Evolutionary conservation across 2,329 filamentous ascomycete genomes (phyloP).

Genomic region (Mycosphaerella sp.): DNA sequence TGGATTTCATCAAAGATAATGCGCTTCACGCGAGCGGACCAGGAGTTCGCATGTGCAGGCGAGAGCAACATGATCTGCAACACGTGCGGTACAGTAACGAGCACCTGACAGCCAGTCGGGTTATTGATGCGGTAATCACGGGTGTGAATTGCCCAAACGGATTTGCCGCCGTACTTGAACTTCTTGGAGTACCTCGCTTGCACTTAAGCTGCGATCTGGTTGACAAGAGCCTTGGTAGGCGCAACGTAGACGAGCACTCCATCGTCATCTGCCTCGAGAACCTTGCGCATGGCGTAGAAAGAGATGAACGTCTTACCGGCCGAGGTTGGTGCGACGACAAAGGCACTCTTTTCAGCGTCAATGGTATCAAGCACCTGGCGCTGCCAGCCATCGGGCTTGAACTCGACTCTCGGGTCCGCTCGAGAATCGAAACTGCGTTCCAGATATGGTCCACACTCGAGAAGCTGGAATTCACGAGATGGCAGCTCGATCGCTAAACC

Average conservation of each 20-base stretch:
- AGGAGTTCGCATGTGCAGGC: constrained; percentile 58
- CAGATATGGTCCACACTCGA: constrained; percentile 65
- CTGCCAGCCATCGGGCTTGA: constrained; percentile 72
- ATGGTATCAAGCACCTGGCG: constrained; percentile 65
- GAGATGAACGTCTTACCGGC: constrained; percentile 79
- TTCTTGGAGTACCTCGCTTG: constrained; percentile 66
- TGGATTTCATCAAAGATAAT: constrained; percentile 83
- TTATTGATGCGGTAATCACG: constrained; percentile 70
- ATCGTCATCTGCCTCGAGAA: constrained; percentile 61
- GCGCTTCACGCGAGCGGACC: constrained; percentile 61
- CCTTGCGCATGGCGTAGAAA: constrained; percentile 76
- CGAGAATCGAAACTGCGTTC: constrained; percentile 65
- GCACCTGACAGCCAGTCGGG: constrained; percentile 62
- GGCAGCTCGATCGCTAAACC: constrained; percentile 33
- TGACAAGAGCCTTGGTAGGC: constrained; percentile 74
- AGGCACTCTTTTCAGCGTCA: constrained; percentile 61
- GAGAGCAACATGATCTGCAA: constrained; percentile 70
- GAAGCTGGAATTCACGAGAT: constrained; percentile 58
- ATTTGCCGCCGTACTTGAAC: constrained; percentile 54
- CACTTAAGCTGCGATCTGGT: constrained; percentile 75
- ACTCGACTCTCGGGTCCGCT: constrained; percentile 62
- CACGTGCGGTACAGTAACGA: constrained; percentile 72
- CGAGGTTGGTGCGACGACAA: constrained; percentile 71
- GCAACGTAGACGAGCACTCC: constrained; percentile 71
- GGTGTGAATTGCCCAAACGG: constrained; percentile 74